These are phyloP conservation scores for Musa balbisiana DNA, from an alignment of 202 grass and related monocot species.

Conservation along the genomic window DNA sequence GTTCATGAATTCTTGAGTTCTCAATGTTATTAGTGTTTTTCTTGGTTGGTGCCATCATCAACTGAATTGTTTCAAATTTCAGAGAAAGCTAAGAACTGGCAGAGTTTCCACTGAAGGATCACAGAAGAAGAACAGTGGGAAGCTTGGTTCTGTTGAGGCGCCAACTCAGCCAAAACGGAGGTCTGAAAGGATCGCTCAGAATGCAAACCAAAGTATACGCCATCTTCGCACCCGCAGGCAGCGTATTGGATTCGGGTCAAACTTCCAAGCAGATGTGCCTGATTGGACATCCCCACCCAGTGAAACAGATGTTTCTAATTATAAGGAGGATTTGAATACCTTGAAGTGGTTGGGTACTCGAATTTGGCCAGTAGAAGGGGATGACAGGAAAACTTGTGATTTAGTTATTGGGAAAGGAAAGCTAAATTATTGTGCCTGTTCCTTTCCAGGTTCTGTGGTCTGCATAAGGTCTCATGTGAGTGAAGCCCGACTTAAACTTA, in stretches of 20 bases:
- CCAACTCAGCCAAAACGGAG: conserved; percentile 52
- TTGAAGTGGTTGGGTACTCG: conserved; percentile 60
- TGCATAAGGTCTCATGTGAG: conserved; percentile 59
- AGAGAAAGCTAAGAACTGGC: conserved; percentile 47
- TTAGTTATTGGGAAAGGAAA: conserved; percentile 35
- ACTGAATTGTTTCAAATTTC: conserved; percentile 32
- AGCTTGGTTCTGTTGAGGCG: background rate
- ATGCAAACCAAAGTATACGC: conserved; percentile 44
- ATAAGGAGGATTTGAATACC: conserved; percentile 42
- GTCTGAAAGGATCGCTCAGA: conserved; percentile 79
- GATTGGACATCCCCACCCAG: conserved; percentile 49
- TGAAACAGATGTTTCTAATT: conserved; percentile 36
- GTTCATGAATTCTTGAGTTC: too few species aligned
- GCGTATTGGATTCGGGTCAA: conserved; percentile 57
- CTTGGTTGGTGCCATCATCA: background rate
- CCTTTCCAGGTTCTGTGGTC: conserved; percentile 46
- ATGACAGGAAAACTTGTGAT: conserved; percentile 20
- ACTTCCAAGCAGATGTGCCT: conserved; percentile 80
- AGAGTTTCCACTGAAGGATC: conserved; percentile 28
- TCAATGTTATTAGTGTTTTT: background rate
- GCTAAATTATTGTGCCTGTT: conserved; percentile 50
- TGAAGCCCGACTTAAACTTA: conserved; percentile 45
- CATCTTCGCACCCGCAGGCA: conserved; percentile 60
- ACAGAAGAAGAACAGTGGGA: conserved; percentile 29
- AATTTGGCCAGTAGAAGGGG: conserved; percentile 53